Base-by-base conservation (phyloP, 352 stramenopile genomes). In the Pythium monospermum region DNA sequence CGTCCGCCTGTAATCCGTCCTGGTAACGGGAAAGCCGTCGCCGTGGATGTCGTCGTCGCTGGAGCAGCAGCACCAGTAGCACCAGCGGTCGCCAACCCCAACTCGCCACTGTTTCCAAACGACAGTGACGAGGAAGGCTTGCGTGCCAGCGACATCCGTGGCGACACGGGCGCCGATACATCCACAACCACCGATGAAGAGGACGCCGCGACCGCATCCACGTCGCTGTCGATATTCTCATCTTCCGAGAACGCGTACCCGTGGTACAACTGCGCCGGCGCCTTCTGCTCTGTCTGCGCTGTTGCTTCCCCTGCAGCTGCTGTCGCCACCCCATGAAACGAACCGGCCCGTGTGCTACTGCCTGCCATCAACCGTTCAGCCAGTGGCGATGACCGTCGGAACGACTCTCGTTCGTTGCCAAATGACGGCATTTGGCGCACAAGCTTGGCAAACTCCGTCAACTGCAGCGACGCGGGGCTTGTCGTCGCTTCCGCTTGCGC, bases 231-330 rank as follows among this genome's bases (percentile, higher is more conserved):
- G 6, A 85, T 68, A 35, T 85, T 80, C 26, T 91, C 80, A 22
- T 88, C 73, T 51, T 91, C 75, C 6, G 80, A 88, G 54, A 91
- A 91, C 2, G 80, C 80, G 39, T 91, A 91, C 8, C 80, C 80
- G 49, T 85, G 76, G 48, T 91, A 91, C n/a, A n/a, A n/a, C n/a
- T n/a, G n/a, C n/a, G n/a, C n/a, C n/a, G n/a, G n/a, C n/a, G n/a
- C n/a, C n/a, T n/a, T n/a, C 40, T 76, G 53, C 7, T 67, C 23
- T 21, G 27, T 8, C 8, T 35, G 30, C 7, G 7, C 13, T 8
- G 30, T 35, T 8, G 30, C 13, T 8, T 13, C 30, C 30, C 13
- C 30, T 35, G 30, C 30, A 8, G 7, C 8, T 35, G 7, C 7
- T 13, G 8, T 8, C 30, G 30, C 13, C 30, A 13, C 7, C 13